Base-by-base conservation (phyloP, 1,284 basidiomycete species). In the Puccinia polysora region DNA sequence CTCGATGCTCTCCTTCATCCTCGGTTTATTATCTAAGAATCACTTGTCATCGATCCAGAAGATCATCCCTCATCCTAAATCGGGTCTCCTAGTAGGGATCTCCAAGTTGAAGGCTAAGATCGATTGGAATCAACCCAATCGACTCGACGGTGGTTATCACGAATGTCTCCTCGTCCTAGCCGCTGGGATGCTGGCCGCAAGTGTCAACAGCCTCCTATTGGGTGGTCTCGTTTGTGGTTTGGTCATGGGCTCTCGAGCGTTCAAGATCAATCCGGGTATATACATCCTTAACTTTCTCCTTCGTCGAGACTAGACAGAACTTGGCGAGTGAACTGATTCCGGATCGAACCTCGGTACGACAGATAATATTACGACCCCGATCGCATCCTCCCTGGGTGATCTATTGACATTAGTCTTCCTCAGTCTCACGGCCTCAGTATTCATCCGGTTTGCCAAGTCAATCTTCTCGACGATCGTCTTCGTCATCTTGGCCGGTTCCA, bases 351-450 rank as follows among this genome's bases (percentile, higher is more conserved):
- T n/a, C n/a, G n/a, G n/a, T n/a, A n/a, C n/a, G n/a, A 2, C 75
- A 91, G 91, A 97, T 79, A 97, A 97, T 79, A 95, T 97, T 75
- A 90, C 93, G 2, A 91, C 94, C 0, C 92, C 95, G 0, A 83
- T 97, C 4, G 95, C 95, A 0, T 87, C 91, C 2, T 94, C 91
- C 75, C 84, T 97, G 0, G 94, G 95, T 8, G 95, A 97, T 78
- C 83, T 98, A 34, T 84, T 97, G 65, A 96, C 95, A 0, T 85
- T 82, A n/a, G 78, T 78, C 6, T 75, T 82, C 40, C 75, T 82
- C 6, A 80, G 79, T 7, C 73, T 81, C 7, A 73, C 81, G 52
- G 76, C 77, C 0, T 77, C 77, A 5, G 74, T 77, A 1, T 76
- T 82, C 45, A 76, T 79, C 32, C 75, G 75, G 38, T 80, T 81